These are phyloP conservation scores for Hamigera avellanea DNA, from an alignment of 495 filamentous ascomycete genomes.

Conservation along the genomic window DNA sequence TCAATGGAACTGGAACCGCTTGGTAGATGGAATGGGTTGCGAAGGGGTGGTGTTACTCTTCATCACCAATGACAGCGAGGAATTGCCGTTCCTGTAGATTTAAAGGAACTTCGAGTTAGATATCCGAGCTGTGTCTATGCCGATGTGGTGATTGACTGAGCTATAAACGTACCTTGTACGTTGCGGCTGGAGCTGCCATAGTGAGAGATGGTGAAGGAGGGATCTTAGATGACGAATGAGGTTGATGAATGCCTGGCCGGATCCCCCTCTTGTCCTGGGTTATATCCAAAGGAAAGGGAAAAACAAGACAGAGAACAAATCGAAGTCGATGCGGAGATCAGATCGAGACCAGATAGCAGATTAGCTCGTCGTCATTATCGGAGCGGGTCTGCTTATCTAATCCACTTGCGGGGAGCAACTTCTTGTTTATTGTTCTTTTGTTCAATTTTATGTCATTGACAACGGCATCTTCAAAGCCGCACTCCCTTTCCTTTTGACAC, in stretches of 20 bases:
- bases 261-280: too few relatives aligned
- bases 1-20: not conserved
- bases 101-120: conserved; percentile 9
- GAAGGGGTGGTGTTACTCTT: conserved; percentile 45
- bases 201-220: too few relatives aligned
- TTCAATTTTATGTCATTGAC: not conserved
- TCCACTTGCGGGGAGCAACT: not conserved
- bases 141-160: conserved; percentile 1
- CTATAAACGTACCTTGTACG: conserved; percentile 26
- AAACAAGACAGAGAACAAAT: not conserved
- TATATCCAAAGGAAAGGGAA: not conserved
- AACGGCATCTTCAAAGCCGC: not conserved
- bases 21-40: not conserved
- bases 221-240: too few relatives aligned
- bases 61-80: conserved; percentile 94
- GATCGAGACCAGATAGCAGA: too few relatives aligned
- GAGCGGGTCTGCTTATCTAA: conserved; percentile 14
- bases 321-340: too few relatives aligned
- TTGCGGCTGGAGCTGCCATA: conserved; percentile 26
- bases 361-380: conserved; percentile 15
- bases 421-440: not conserved
- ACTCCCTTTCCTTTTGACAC: too few relatives aligned
- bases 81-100: conserved; percentile 71
- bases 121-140: not conserved
- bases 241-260: too few relatives aligned